These are phyloP conservation scores for Hanseniaspora thailandica DNA, from an alignment of 805 yeast species.

Conservation along the genomic window DNA sequence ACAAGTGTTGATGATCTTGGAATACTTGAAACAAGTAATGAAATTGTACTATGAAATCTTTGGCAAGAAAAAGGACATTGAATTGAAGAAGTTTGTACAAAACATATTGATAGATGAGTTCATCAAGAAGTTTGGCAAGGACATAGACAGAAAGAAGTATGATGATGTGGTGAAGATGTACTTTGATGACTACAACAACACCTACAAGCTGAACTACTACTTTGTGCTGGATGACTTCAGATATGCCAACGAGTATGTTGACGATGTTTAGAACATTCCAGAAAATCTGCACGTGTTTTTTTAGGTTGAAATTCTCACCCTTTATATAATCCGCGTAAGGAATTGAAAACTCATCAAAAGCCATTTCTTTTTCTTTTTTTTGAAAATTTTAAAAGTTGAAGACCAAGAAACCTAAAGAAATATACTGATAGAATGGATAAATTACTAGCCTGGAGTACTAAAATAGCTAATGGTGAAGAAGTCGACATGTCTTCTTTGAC, in stretches of 20 bases:
- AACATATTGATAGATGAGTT: not conserved
- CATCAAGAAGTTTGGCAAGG: not conserved
- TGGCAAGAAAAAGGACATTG: not conserved
- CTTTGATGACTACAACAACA: not conserved
- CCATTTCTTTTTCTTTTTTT: too few relatives aligned
- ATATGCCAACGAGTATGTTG: not conserved
- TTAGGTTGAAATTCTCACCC: too few relatives aligned
- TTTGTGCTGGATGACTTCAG: conserved; percentile 5
- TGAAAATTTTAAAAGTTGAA: not conserved
- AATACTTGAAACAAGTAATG: conserved; percentile 5
- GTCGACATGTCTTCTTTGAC: conserved; percentile 37
- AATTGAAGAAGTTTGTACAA: conserved; percentile 2
- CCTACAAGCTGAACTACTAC: not conserved
- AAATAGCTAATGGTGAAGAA: conserved; percentile 60
- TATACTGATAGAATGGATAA: conserved; percentile 57
- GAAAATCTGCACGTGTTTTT: not conserved
- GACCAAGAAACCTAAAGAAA: not conserved
- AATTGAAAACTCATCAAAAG: too few relatives aligned
- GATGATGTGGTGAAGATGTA: conserved; percentile 2
- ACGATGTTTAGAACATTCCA: not conserved
- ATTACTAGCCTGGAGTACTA: conserved; percentile 81
- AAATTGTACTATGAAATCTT: not conserved
- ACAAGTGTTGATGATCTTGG: not conserved
- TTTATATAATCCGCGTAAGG: too few relatives aligned
- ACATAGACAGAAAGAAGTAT: not conserved